Evolutionary conservation across 2,329 filamentous ascomycete species (phyloP).

Genomic region (Neurospora sp.): DNA sequence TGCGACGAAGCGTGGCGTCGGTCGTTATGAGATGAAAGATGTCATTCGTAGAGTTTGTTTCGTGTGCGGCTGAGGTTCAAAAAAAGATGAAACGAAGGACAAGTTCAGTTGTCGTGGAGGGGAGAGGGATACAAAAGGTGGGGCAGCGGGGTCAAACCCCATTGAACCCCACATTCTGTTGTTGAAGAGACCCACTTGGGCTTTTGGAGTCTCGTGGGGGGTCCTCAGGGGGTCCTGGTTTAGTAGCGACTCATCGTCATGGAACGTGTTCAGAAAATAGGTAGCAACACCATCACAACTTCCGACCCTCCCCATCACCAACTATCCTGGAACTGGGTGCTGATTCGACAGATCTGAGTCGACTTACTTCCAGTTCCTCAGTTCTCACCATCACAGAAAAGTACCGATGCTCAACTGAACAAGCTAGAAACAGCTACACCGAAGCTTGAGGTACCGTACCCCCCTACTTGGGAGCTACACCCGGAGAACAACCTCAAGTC

Average conservation of each 20-base stretch:
- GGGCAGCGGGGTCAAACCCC: not conserved
- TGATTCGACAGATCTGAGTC: not conserved
- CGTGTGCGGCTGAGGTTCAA: not conserved
- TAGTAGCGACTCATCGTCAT: not conserved
- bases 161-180: not conserved
- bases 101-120: not conserved
- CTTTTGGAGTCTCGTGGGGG: not conserved
- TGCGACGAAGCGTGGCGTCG: not conserved
- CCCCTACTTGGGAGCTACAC: not conserved
- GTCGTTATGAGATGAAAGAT: not conserved
- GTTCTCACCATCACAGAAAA: slow-evolving; percentile 1
- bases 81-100: not conserved
- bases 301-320: not conserved
- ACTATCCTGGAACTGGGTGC: not conserved
- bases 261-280: slow-evolving; percentile 10
- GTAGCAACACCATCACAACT: not conserved
- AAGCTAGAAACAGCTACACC: not conserved
- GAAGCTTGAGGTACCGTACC: not conserved
- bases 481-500: not conserved
- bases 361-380: not conserved
- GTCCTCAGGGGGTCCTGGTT: not conserved
- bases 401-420: not conserved
- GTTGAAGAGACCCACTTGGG: not conserved
- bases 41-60: not conserved
- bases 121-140: not conserved